phyloP scores from a whole-genome alignment of 2,329 filamentous ascomycete genomes.

The Aaosphaeria arxii region DNA sequence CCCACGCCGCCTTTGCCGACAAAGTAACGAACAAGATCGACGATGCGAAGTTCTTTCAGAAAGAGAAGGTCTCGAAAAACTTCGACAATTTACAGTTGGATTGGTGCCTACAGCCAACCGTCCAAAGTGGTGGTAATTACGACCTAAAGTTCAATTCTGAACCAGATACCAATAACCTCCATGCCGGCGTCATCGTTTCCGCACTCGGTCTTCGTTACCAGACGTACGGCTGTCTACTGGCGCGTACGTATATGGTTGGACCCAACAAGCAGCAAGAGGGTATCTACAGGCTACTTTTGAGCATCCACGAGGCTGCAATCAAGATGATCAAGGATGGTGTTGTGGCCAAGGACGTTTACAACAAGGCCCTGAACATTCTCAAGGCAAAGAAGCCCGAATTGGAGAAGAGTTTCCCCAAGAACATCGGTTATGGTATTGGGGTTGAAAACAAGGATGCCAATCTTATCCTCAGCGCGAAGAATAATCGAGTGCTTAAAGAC shows the following conservation, averaged over 20 bases:
- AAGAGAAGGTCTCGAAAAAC: slow-evolving; percentile 76
- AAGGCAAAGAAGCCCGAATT: slow-evolving; percentile 91
- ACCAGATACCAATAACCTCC: slow-evolving; percentile 75
- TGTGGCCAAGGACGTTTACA: slow-evolving; percentile 84
- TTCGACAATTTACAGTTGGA: slow-evolving; percentile 88
- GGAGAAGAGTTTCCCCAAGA: slow-evolving; percentile 92
- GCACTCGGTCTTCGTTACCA: slow-evolving; percentile 92
- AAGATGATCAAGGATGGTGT: slow-evolving; percentile 88
- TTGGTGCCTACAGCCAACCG: slow-evolving; percentile 85
- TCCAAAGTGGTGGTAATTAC: slow-evolving; percentile 95
- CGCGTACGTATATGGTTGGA: slow-evolving; percentile 92
- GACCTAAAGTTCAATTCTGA: slow-evolving; percentile 79
- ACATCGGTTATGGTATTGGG: slow-evolving; percentile 86
- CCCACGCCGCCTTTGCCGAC: slow-evolving; percentile 79
- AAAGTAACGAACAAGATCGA: slow-evolving; percentile 91
- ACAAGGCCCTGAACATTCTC: slow-evolving; percentile 76
- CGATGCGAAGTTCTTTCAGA: slow-evolving; percentile 90
- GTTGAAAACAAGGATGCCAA: slow-evolving; percentile 86
- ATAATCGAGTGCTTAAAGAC: slow-evolving; percentile 77
- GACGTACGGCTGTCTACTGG: slow-evolving; percentile 90
- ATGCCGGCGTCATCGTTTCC: slow-evolving; percentile 90
- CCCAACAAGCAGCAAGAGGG: slow-evolving; percentile 94
- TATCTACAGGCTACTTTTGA: slow-evolving; percentile 85
- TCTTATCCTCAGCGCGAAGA: slow-evolving; percentile 84
- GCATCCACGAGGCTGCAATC: slow-evolving; percentile 83